phyloP scores from a whole-genome alignment of 2,329 filamentous ascomycete genomes.

The Claviceps sorghi region DNA sequence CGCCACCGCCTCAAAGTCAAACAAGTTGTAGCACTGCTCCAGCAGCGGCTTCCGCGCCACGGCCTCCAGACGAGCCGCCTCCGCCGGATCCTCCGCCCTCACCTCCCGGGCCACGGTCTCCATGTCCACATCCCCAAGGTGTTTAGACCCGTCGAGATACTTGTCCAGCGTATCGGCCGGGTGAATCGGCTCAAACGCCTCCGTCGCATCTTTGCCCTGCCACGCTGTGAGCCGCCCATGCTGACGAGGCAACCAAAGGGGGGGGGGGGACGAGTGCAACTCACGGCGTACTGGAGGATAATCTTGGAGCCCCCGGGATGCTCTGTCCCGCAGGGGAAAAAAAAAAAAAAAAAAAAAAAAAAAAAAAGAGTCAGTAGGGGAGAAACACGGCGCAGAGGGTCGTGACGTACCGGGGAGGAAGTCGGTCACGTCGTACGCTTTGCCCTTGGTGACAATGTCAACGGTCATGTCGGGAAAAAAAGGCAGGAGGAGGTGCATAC shows the following conservation, averaged over 20 bases:
- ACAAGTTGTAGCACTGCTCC: conserved; percentile 80
- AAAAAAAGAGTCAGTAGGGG: too few relatives aligned
- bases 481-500: conserved; percentile 20
- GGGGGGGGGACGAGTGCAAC: conserved; percentile 7
- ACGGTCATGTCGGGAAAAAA: not conserved
- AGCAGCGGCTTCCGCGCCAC: conserved; percentile 63
- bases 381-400: too few relatives aligned
- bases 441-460: conserved; percentile 34
- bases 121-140: conserved; percentile 85
- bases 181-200: conserved; percentile 78
- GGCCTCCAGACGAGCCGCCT: conserved; percentile 54
- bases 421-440: conserved; percentile 80
- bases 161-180: conserved; percentile 77
- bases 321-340: conserved; percentile 30
- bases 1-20: conserved; percentile 93
- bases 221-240: too few relatives aligned
- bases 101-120: conserved; percentile 56
- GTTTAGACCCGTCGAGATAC: conserved; percentile 73
- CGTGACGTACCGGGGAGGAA: conserved; percentile 53
- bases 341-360: not conserved
- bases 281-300: conserved; percentile 81
- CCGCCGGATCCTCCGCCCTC: conserved; percentile 50
- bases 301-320: conserved; percentile 84
- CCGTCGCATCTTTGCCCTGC: conserved; percentile 81
- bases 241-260: too few relatives aligned